Base-by-base conservation (phyloP, 2,329 filamentous ascomycete species). In the Monilinia aucupariae region DNA sequence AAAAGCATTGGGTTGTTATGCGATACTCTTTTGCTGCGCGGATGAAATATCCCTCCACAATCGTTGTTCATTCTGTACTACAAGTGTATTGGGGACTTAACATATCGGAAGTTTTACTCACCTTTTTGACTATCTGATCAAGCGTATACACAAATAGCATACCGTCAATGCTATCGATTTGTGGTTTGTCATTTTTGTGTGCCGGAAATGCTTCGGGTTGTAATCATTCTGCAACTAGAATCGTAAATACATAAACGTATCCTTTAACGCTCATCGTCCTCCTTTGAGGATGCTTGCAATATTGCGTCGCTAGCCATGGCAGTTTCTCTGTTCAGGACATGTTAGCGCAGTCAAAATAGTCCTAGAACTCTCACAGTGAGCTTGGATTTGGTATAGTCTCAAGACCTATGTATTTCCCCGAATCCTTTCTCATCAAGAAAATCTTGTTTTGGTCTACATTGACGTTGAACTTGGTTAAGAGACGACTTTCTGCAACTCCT, bases 291-390 rank as follows among this genome's bases (percentile, higher is more conserved):
- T 20, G 27, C 59, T 27, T 50, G 49, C 9, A 61, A 30, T 37
- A 48, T 37, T 22, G 39, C 50, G 20, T 25, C 50, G 47, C 41
- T 51, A 6, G 59, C 59, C 50, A 61, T 61, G 13, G 59, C 59
- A n/a, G 39, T 47, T 61, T 47, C 50, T 43, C 59, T 61, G 8
- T 27, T 20, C n/a, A 7, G 1, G 12, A 20, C 8, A n/a, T 17
- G 15, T 61, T n/a, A 61, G 50, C 39, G 25, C 22, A 55, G 3
- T 37, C n/a, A 15, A 25, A 41, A n/a, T 22, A 6, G 17, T 43
- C 12, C n/a, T 55, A 13, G 27, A 22, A 37, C 17, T 25, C 59
- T 55, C 47, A 61, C 59, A 61, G 37, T 8, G n/a, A 55, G 30
- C 17, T 39, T 25, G 30, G 25, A 25, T 55, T 32, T 20, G 8